These are phyloP conservation scores for Fragilaria crotonensis DNA, from an alignment of 108 stramenopile species.

Conservation along the genomic window DNA sequence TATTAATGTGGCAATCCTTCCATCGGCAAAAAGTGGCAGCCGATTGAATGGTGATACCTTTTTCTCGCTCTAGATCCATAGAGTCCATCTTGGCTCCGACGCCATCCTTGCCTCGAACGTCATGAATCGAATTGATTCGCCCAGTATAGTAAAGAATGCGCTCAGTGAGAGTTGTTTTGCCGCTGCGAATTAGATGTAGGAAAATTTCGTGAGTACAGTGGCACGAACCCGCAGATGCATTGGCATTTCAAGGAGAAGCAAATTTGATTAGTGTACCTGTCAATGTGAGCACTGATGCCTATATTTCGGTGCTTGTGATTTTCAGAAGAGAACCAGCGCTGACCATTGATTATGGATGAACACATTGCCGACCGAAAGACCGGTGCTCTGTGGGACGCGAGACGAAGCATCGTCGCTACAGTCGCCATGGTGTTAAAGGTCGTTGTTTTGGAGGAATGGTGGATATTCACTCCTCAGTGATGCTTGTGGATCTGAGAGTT, in stretches of 20 bases:
- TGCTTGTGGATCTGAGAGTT: too few relatives aligned
- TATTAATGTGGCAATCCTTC: slow-evolving; percentile 96
- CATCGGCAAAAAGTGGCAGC: slow-evolving; percentile 98
- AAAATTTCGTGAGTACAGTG: slow-evolving; percentile 2
- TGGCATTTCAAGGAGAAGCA: not conserved
- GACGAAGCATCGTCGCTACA: too few relatives aligned
- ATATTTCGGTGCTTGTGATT: slow-evolving; percentile 87
- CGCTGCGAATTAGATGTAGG: slow-evolving; percentile 26
- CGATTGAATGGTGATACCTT: slow-evolving; percentile 98
- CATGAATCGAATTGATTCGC: slow-evolving; percentile 94
- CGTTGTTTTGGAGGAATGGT: too few relatives aligned
- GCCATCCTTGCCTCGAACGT: slow-evolving; percentile 95
- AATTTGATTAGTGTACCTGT: slow-evolving; percentile 34
- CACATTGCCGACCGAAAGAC: too few relatives aligned
- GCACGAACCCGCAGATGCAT: not conserved
- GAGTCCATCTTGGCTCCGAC: slow-evolving; percentile 99
- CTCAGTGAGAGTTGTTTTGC: slow-evolving; percentile 99
- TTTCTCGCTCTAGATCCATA: slow-evolving; percentile 99
- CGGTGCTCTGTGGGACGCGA: too few relatives aligned
- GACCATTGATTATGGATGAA: too few relatives aligned
- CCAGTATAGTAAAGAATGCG: slow-evolving; percentile 99
- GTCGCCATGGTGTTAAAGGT: too few relatives aligned
- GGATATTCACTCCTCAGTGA: too few relatives aligned
- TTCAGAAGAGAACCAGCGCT: slow-evolving; percentile 5
- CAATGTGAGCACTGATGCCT: slow-evolving; percentile 99